phyloP scores from a whole-genome alignment of 768 basidiomycete species.

The Boletus sensibilis region DNA sequence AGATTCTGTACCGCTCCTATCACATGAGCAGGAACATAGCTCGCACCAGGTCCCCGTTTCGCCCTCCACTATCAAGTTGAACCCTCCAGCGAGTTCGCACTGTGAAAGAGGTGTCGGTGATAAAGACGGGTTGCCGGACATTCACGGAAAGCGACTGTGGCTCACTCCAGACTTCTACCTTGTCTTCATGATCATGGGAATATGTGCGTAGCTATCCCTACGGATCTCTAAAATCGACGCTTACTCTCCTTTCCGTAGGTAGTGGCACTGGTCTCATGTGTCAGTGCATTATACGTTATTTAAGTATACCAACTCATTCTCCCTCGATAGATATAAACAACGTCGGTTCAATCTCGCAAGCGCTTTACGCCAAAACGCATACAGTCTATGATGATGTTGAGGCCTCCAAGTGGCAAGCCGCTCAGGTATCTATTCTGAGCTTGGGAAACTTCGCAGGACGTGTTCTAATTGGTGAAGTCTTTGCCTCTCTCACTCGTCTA shows the following conservation, averaged over 20 bases:
- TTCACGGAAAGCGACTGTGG: conserved; percentile 54
- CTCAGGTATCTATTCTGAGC: conserved; percentile 82
- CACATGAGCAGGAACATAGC: conserved; percentile 15
- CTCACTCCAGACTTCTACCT: conserved; percentile 62
- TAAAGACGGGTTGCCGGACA: conserved; percentile 43
- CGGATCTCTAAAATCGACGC: not conserved
- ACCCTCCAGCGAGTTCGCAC: conserved; percentile 8
- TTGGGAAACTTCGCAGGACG: conserved; percentile 80
- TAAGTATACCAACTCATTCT: not conserved
- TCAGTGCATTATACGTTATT: conserved; percentile 30
- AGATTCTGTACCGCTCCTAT: conserved; percentile 24
- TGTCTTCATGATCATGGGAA: conserved; percentile 50
- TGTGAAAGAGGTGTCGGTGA: conserved; percentile 4
- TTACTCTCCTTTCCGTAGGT: conserved; percentile 38
- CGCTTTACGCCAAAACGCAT: conserved; percentile 59
- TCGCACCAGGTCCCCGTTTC: conserved; percentile 24
- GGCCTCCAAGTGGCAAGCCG: conserved; percentile 74
- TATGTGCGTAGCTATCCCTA: conserved; percentile 43
- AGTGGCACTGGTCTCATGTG: conserved; percentile 79
- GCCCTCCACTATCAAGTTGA: conserved; percentile 24
- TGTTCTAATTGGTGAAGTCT: conserved; percentile 60
- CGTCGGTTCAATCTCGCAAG: conserved; percentile 76
- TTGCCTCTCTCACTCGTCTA: not conserved
- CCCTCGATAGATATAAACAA: conserved; percentile 70
- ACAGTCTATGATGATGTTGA: conserved; percentile 62